A percentile compares a stretch with the other conserved stretches of the same genome.
These are phyloP conservation scores for Chrysoporthe cubensis DNA, from an alignment of 2,329 filamentous ascomycete species.

Conservation along the genomic window DNA sequence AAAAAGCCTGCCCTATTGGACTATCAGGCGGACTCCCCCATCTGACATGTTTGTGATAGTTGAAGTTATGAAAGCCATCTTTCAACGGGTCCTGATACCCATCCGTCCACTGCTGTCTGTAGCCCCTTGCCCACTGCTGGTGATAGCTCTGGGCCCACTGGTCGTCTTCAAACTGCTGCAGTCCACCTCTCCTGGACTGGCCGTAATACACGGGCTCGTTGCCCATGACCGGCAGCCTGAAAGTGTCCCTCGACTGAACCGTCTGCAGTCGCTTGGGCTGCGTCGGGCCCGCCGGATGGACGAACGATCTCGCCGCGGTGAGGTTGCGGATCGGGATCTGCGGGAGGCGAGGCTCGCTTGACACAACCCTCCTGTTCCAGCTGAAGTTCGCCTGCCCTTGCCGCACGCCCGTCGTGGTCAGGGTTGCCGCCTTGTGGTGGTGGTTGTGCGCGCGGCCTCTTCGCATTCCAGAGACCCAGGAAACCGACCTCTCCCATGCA, in stretches of 20 bases:
- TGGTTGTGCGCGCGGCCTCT: neutral
- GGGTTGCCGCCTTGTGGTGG: neutral
- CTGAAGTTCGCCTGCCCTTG: neutral
- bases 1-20: constrained; percentile 10
- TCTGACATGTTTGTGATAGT: neutral
- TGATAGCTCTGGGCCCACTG: constrained; percentile 12
- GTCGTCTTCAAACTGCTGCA: neutral
- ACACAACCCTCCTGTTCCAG: neutral
- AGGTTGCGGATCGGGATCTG: neutral
- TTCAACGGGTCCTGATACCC: constrained; percentile 4
- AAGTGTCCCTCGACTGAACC: neutral
- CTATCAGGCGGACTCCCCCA: neutral
- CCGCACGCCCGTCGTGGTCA: neutral
- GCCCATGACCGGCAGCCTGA: constrained; percentile 4
- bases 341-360: neutral
- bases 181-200: neutral
- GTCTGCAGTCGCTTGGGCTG: neutral
- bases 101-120: constrained; percentile 8
- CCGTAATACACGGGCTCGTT: neutral
- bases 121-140: constrained; percentile 10
- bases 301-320: neutral
- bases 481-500: neutral
- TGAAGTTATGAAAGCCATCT: neutral
- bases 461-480: neutral
- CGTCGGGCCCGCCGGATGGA: neutral